Conservation (phyloP, 1,284 basidiomycete genomes). For the Ustilago vetiveriae region DNA sequence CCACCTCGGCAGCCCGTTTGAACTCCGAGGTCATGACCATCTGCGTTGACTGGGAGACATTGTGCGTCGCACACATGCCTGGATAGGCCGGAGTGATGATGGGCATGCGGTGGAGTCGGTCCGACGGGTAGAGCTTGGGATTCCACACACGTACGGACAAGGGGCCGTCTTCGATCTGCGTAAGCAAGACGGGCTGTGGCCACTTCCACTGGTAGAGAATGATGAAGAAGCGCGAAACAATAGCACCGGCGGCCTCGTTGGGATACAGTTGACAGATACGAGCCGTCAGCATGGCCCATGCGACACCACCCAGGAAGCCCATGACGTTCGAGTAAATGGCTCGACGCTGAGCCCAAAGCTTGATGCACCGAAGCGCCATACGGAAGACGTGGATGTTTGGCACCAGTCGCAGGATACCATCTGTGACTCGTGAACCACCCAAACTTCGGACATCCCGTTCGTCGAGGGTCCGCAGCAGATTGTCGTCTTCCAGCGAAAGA, state of each 20-base stretch:
- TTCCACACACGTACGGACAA: slow-evolving; percentile 97
- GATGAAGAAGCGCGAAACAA: slow-evolving; percentile 95
- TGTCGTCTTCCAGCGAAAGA: slow-evolving; percentile 87
- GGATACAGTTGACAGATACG: slow-evolving; percentile 99
- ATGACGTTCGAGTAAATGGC: slow-evolving; percentile 99
- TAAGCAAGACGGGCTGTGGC: slow-evolving; percentile 96
- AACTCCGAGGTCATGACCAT: slow-evolving; percentile 97
- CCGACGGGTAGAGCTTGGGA: slow-evolving; percentile 92
- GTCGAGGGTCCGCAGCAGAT: slow-evolving; percentile 89
- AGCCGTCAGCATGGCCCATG: slow-evolving; percentile 97
- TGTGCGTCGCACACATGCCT: slow-evolving; percentile 99
- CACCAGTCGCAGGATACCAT: slow-evolving; percentile 93
- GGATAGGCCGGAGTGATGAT: slow-evolving; percentile 99
- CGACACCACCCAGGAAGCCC: slow-evolving; percentile 96
- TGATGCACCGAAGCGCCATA: slow-evolving; percentile 92
- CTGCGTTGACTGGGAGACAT: slow-evolving; percentile 93
- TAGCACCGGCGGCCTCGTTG: slow-evolving; percentile 89
- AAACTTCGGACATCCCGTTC: slow-evolving; percentile 94
- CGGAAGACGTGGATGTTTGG: slow-evolving; percentile 94
- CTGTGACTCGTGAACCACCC: slow-evolving; percentile 95
- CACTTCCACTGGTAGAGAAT: slow-evolving; percentile 98
- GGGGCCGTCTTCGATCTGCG: slow-evolving; percentile 90
- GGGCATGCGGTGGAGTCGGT: slow-evolving; percentile 97
- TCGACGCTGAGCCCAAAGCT: slow-evolving; percentile 94
- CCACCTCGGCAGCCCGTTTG: slow-evolving; percentile 89